Percentiles rank a stretch among this genome's conserved stretches.
These are phyloP conservation scores for Adansonia rubrostipa DNA, from an alignment of 441 rosid species.

Conservation along the genomic window DNA sequence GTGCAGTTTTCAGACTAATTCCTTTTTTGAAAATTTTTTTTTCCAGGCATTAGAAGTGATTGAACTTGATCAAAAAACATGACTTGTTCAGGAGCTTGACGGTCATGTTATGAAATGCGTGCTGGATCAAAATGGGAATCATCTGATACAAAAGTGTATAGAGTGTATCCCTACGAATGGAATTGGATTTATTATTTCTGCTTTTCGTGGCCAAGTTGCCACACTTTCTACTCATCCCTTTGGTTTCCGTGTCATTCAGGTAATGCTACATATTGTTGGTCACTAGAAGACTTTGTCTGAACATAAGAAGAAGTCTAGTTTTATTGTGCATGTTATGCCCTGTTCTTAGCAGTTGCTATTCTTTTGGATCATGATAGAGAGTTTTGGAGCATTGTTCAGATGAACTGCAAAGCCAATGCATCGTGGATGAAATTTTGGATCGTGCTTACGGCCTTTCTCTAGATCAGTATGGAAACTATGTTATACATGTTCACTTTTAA, in stretches of 20 bases:
- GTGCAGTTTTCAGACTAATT: neutral
- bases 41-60: slow-evolving; percentile 91
- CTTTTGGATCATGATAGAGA: slow-evolving; percentile 55
- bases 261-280: slow-evolving; percentile 30
- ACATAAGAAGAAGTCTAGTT: neutral
- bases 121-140: slow-evolving; percentile 96
- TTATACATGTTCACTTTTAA: slow-evolving; percentile 72
- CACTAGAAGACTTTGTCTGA: slow-evolving; percentile 9
- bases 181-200: slow-evolving; percentile 74
- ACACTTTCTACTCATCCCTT: slow-evolving; percentile 88
- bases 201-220: slow-evolving; percentile 86
- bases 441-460: slow-evolving; percentile 79
- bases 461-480: slow-evolving; percentile 98
- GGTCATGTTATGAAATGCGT: slow-evolving; percentile 92
- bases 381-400: slow-evolving; percentile 93
- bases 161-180: slow-evolving; percentile 74
- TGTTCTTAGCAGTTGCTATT: slow-evolving; percentile 22
- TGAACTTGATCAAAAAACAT: slow-evolving; percentile 82
- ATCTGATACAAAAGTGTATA: slow-evolving; percentile 92
- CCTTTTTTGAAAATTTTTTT: slow-evolving; percentile 22
- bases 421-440: slow-evolving; percentile 89
- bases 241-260: slow-evolving; percentile 98
- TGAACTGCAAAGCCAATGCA: slow-evolving; percentile 71
- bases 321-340: neutral
- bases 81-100: slow-evolving; percentile 80